These are phyloP conservation scores for Liriodendron chinense DNA, from an alignment of 164 flowering plant species.

Conservation along the genomic window DNA sequence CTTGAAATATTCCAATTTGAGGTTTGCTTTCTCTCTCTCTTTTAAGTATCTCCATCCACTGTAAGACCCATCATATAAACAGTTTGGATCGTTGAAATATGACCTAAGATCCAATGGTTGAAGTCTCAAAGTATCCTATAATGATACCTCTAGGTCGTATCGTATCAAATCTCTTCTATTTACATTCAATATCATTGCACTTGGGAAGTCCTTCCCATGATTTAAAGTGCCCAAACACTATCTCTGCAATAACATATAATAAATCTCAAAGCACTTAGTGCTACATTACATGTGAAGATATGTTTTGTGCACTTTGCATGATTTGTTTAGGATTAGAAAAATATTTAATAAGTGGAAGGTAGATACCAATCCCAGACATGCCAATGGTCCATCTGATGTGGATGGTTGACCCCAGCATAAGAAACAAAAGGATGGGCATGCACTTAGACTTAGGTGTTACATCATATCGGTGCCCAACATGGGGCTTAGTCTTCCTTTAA, in stretches of 20 bases:
- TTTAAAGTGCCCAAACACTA: conserved; percentile 5
- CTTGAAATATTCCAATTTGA: too few species aligned
- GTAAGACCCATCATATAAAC: too few species aligned
- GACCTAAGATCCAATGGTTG: too few species aligned
- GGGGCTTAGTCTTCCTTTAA: not conserved
- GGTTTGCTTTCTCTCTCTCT: too few species aligned
- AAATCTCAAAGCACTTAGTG: conserved; percentile 4
- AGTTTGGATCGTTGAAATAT: too few species aligned
- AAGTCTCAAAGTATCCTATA: too few species aligned
- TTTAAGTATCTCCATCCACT: too few species aligned
- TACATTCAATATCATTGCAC: not conserved
- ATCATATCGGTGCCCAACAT: not conserved
- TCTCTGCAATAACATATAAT: not conserved
- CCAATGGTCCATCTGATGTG: conserved; percentile 5
- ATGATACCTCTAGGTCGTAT: too few species aligned
- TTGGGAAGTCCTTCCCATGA: conserved; percentile 11
- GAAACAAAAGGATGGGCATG: conserved; percentile 7
- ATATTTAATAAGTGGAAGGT: not conserved
- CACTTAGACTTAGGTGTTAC: conserved; percentile 10
- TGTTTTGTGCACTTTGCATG: conserved; percentile 3
- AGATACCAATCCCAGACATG: conserved; percentile 6
- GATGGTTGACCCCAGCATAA: conserved; percentile 12
- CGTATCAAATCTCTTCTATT: too few species aligned
- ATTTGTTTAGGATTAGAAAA: not conserved
- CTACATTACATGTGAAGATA: conserved; percentile 3